Conservation (phyloP, 352 stramenopile genomes). For the Phytophthora fragariaefolia region DNA sequence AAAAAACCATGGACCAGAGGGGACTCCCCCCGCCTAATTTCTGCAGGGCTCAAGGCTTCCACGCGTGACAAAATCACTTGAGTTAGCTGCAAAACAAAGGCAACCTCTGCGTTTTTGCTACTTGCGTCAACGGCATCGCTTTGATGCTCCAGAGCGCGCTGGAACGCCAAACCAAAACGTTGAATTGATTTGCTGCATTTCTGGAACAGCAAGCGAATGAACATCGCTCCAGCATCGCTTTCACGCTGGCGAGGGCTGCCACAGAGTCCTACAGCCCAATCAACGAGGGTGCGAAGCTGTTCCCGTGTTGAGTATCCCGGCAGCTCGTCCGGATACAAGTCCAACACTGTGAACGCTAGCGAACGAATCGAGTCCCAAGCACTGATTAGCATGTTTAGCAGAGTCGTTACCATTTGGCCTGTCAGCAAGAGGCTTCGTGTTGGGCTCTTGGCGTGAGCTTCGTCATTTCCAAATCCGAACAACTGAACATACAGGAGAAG, state of each 20-base stretch:
- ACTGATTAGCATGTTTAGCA: slow-evolving; percentile 83
- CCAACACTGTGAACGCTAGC: slow-evolving; percentile 69
- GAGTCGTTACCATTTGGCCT: slow-evolving; percentile 66
- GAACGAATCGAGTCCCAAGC: slow-evolving; percentile 83
- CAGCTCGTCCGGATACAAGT: slow-evolving; percentile 69
- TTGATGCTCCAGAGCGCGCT: slow-evolving; percentile 10
- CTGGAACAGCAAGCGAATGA: slow-evolving; percentile 82
- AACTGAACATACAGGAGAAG: slow-evolving; percentile 76
- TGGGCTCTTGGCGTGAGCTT: slow-evolving; percentile 4
- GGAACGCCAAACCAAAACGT: slow-evolving; percentile 46
- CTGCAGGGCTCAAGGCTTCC: slow-evolving; percentile 30
- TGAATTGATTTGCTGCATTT: slow-evolving; percentile 60
- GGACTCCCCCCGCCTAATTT: slow-evolving; percentile 54
- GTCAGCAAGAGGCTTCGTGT: slow-evolving; percentile 50
- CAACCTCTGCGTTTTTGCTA: slow-evolving; percentile 35
- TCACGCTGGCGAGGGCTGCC: slow-evolving; percentile 81
- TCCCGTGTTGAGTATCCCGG: slow-evolving; percentile 59
- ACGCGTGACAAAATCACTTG: slow-evolving; percentile 57
- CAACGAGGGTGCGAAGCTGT: slow-evolving; percentile 54
- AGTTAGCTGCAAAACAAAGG: slow-evolving; percentile 67
- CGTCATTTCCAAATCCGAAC: slow-evolving; percentile 52
- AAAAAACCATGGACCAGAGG: slow-evolving; percentile 81
- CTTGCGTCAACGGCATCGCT: slow-evolving; percentile 4
- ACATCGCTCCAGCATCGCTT: slow-evolving; percentile 86
- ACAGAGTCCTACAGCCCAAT: slow-evolving; percentile 79